Evolutionary conservation across 306 rosid species (phyloP).

Genomic region (Vicia villosa): DNA sequence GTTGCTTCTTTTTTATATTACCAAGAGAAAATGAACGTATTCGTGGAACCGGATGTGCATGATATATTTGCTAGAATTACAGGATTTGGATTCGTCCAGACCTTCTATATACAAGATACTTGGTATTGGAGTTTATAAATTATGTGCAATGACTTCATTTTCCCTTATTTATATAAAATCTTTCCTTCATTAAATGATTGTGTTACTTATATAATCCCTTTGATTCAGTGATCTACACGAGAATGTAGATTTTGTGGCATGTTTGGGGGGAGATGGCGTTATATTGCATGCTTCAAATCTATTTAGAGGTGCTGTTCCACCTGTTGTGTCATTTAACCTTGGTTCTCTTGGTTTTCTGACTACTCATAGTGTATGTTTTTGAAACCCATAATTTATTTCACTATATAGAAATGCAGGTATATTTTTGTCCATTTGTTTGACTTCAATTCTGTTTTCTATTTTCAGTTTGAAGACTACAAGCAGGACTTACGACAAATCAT

Average conservation of each 20-base stretch:
- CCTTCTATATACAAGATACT: constrained; percentile 92
- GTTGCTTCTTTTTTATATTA: constrained; percentile 79
- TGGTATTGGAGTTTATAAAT: constrained; percentile 55
- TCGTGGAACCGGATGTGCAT: constrained; percentile 96
- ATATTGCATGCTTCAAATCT: constrained; percentile 94
- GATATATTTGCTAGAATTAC: constrained; percentile 92
- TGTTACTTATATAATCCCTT: constrained; percentile 42
- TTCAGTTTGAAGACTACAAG: constrained; percentile 74
- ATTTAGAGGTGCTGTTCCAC: constrained; percentile 89
- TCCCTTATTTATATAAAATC: constrained; percentile 7
- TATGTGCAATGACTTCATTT: constrained; percentile 25
- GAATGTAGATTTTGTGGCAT: constrained; percentile 97
- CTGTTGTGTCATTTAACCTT: constrained; percentile 93
- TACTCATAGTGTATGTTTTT: constrained; percentile 75
- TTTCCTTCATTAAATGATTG: constrained; percentile 39
- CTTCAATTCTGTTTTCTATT: constrained; percentile 41
- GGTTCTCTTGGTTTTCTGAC: constrained; percentile 99
- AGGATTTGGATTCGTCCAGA: constrained; percentile 97
- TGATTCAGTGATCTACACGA: constrained; percentile 83
- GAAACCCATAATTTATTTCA: constrained; percentile 34
- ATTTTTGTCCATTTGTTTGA: constrained; percentile 32
- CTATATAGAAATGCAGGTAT: constrained; percentile 22
- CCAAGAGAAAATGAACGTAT: constrained; percentile 86
- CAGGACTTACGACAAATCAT: constrained; percentile 78
- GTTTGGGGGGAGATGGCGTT: constrained; percentile 99